Conservation (phyloP, 1,284 basidiomycete species). For the Mrakiaceae sp. region DNA sequence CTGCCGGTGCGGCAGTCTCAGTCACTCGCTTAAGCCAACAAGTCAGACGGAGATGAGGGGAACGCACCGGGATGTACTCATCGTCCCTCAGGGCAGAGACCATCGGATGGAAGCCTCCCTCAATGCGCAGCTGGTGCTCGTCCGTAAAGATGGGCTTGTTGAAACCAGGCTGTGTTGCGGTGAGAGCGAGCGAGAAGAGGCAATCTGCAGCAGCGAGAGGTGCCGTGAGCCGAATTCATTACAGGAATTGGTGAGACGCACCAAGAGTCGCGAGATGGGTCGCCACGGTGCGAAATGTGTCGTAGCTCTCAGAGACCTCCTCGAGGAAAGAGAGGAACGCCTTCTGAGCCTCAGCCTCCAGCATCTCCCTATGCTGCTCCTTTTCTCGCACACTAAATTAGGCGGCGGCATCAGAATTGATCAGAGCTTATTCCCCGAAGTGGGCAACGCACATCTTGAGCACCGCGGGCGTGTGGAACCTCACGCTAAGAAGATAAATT, state of each 20-base stretch:
- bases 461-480: slow-evolving; percentile 73
- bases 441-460: slow-evolving; percentile 39
- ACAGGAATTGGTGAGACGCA: slow-evolving; percentile 1
- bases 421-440: neutral
- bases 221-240: slow-evolving; percentile 32
- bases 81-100: slow-evolving; percentile 61
- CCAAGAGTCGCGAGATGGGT: slow-evolving; percentile 63
- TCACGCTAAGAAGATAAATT: slow-evolving; percentile 31
- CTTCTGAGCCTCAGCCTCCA: slow-evolving; percentile 51
- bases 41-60: neutral
- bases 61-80: slow-evolving; percentile 57
- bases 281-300: slow-evolving; percentile 56
- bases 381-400: slow-evolving; percentile 47
- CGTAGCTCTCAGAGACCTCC: slow-evolving; percentile 60
- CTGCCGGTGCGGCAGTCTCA: slow-evolving; percentile 31
- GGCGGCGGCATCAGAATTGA: neutral
- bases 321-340: slow-evolving; percentile 58
- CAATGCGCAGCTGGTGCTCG: slow-evolving; percentile 52
- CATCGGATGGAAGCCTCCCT: slow-evolving; percentile 49
- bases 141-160: slow-evolving; percentile 54
- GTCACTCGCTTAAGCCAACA: neutral
- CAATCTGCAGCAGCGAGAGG: slow-evolving; percentile 46
- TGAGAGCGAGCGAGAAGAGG: slow-evolving; percentile 54
- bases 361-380: slow-evolving; percentile 63
- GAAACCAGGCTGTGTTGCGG: slow-evolving; percentile 63